Evolutionary conservation across 257 asterid species (phyloP).

Genomic region (Orobanche coerulescens): DNA sequence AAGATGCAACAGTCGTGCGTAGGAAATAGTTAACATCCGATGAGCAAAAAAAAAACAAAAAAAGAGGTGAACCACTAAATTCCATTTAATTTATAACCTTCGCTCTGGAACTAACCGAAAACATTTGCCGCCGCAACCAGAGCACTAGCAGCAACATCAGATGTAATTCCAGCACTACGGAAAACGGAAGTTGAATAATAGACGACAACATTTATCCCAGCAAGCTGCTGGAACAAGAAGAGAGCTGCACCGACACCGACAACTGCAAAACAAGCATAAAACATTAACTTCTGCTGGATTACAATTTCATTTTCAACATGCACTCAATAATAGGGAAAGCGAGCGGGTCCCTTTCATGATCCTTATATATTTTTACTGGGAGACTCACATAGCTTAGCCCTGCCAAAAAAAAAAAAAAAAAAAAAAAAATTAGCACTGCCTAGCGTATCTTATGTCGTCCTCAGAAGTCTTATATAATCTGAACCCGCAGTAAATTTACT

Average conservation of each 20-base stretch:
- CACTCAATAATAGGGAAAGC: conserved; percentile 7
- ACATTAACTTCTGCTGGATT: background rate
- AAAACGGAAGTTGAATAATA: conserved; percentile 91
- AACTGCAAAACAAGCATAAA: conserved; percentile 42
- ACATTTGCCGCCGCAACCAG: conserved; percentile 94
- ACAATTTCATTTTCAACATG: background rate
- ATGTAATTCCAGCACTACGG: conserved; percentile 86
- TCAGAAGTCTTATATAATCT: background rate
- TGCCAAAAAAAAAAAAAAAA: too few species aligned
- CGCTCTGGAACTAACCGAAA: conserved; percentile 51
- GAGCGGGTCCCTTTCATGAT: background rate
- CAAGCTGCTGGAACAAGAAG: conserved; percentile 84
- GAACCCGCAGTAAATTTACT: background rate
- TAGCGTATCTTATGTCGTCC: background rate
- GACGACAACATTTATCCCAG: conserved; percentile 90
- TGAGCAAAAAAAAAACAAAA: conserved; percentile 22
- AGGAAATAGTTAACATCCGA: conserved; percentile 15
- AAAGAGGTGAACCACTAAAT: conserved; percentile 1
- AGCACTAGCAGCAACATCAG: conserved; percentile 94
- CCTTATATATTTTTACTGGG: background rate
- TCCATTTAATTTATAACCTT: background rate
- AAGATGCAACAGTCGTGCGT: conserved; percentile 88
- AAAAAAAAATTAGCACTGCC: too few species aligned
- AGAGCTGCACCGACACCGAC: conserved; percentile 90
- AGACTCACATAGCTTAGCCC: background rate